A percentile compares a stretch with the other conserved stretches of the same genome.
phyloP scores from a whole-genome alignment of 768 basidiomycete genomes.

The Pleurotus sapidus region DNA sequence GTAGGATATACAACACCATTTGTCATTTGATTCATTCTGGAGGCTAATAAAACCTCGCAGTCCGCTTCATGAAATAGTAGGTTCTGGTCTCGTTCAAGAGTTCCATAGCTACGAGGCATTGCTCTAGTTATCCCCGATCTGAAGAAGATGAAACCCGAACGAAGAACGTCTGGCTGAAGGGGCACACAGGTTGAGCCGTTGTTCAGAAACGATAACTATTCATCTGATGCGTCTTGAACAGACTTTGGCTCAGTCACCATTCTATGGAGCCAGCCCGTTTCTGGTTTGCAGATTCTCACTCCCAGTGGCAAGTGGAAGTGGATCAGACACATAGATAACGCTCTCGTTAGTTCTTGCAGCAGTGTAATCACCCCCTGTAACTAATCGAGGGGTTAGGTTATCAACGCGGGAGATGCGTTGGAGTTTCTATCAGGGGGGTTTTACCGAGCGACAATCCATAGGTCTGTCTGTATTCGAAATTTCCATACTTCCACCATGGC shows the following conservation, averaged over 20 bases:
- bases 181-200: slow-evolving; percentile 44
- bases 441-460: too few species aligned
- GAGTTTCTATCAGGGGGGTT: slow-evolving; percentile 60
- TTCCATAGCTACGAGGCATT: too few species aligned
- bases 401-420: slow-evolving; percentile 59
- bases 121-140: slow-evolving; percentile 44
- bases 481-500: too few species aligned
- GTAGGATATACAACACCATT: slow-evolving; percentile 16
- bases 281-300: slow-evolving; percentile 54
- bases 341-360: slow-evolving; percentile 32
- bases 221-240: slow-evolving; percentile 6
- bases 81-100: too few species aligned
- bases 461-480: too few species aligned
- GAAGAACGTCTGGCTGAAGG: slow-evolving; percentile 60
- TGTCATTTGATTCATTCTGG: neutral
- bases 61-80: slow-evolving; percentile 8
- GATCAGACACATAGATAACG: slow-evolving; percentile 57
- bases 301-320: slow-evolving; percentile 53
- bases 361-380: too few species aligned
- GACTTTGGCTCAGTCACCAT: slow-evolving; percentile 58
- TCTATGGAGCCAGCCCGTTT: slow-evolving; percentile 60
- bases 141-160: slow-evolving; percentile 48
- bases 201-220: neutral
- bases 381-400: slow-evolving; percentile 32
- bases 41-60: neutral